These are phyloP conservation scores for Dioscorea alata DNA, from an alignment of 106 monocot genomes.

Conservation along the genomic window DNA sequence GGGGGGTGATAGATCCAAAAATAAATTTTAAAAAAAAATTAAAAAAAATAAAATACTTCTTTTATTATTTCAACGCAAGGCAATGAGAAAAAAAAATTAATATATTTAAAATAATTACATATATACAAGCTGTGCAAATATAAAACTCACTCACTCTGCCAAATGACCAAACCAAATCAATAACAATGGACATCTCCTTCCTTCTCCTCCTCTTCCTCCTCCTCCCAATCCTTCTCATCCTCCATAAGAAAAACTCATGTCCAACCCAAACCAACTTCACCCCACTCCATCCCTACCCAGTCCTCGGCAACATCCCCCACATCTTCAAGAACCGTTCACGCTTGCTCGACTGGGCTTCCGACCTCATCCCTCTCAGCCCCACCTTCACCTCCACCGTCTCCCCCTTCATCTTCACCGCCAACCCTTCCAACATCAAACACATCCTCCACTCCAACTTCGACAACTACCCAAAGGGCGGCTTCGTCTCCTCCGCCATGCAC, in stretches of 20 bases:
- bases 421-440: constrained; percentile 19
- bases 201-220: too few relatives aligned
- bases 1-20: too few relatives aligned
- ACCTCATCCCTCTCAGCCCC: constrained; percentile 1
- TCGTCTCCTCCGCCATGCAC: background rate
- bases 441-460: background rate
- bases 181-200: too few relatives aligned
- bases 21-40: too few relatives aligned
- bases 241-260: background rate
- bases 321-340: constrained; percentile 5
- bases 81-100: too few relatives aligned
- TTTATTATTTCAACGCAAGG: too few relatives aligned
- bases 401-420: constrained; percentile 9
- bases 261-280: background rate
- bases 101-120: too few relatives aligned
- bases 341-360: constrained; percentile 6
- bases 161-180: too few relatives aligned
- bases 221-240: background rate
- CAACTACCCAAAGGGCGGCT: background rate
- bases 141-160: too few relatives aligned
- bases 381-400: constrained; percentile 8
- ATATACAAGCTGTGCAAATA: too few relatives aligned
- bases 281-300: background rate
- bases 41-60: too few relatives aligned
- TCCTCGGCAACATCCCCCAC: constrained; percentile 9